Evolutionary conservation across 2,329 filamentous ascomycete species (phyloP), one percentile per base, ranked within the genome.

Genomic region (Colletotrichum liaoningense): DNA sequence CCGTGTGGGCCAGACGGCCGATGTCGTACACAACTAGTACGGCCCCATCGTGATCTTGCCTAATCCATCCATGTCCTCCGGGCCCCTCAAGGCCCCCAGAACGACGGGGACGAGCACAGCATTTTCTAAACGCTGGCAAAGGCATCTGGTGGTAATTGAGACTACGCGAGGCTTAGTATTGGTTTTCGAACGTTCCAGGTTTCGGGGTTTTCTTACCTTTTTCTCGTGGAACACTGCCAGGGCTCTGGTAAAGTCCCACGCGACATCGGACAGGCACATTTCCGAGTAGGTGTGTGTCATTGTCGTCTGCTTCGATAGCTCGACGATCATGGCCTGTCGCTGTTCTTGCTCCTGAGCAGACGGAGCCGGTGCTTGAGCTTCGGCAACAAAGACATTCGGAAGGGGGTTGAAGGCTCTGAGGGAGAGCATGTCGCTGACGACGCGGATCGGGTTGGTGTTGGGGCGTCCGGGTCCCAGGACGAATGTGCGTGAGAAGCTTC

Each of bases 401-500:
- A 91, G 80, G 11, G 79, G 79, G 33, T 83, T 86, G 80, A 91
- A 95, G 6, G 92, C 90, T 76, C 93, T 90, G 63, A 97, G 84
- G 91, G 91, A 91, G 52, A 97, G 86, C 84, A 95, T 90, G 81
- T 98, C 95, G 80, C 90, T 95, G 76, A 95, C 87, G 49, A 98
- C 93, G 60, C 94, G 90, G 68, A 97, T 90, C 1, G 85, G 88
- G 22, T 90, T 90, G 58, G 87, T 86, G 5, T 91, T 88, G 0
- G 91, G 90, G 42, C 88, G 88, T 38, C 93, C 94, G 1, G 95
- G 94, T 0, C 94, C 94, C 22, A 97, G 87, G 54, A 95, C 85
- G 79, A 97, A 95, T 0, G 91, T 93, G 63, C 95, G 91, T 67
- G 95, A 94, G 82, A 97, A 97, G 80, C 93, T 95, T 73, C 95